These are phyloP conservation scores for Rhinocladiella similis DNA, from an alignment of 2,329 filamentous ascomycete genomes.

Conservation along the genomic window DNA sequence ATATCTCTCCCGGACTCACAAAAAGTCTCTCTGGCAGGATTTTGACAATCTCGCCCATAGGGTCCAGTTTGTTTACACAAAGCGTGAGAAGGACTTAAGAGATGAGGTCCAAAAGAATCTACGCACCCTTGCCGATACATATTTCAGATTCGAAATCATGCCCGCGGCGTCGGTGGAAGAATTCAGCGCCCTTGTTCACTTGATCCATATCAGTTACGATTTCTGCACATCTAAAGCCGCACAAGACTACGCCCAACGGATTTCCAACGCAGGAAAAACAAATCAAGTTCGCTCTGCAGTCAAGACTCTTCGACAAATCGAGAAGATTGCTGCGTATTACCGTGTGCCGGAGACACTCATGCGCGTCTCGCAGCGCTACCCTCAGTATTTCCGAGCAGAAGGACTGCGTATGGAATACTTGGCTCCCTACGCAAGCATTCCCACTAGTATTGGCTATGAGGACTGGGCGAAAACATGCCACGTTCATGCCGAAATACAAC, in stretches of 20 bases:
- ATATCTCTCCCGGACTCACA: constrained; percentile 19
- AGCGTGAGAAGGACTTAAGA: not conserved
- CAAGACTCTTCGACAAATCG: constrained; percentile 20
- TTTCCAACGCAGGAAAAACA: constrained; percentile 6
- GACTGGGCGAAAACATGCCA: constrained; percentile 10
- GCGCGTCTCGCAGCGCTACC: constrained; percentile 4
- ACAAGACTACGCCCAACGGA: constrained; percentile 4
- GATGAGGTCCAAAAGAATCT: constrained; percentile 7
- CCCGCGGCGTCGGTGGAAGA: not conserved
- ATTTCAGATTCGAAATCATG: constrained; percentile 10
- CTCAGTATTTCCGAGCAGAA: constrained; percentile 2
- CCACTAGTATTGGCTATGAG: constrained; percentile 3
- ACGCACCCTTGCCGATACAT: constrained; percentile 4
- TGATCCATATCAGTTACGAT: constrained; percentile 11
- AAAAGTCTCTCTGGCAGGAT: constrained; percentile 22
- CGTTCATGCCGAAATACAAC: constrained; percentile 30
- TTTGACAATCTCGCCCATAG: constrained; percentile 18
- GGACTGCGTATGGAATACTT: constrained; percentile 6
- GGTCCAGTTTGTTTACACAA: constrained; percentile 18
- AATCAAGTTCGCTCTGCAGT: constrained; percentile 19
- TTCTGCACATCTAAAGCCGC: constrained; percentile 9
- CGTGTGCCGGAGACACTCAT: constrained; percentile 18
- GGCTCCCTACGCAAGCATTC: constrained; percentile 10
- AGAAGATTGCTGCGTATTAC: constrained; percentile 26
- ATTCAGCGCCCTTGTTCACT: not conserved